These are phyloP conservation scores for Vigna reflexopilosa DNA, from an alignment of 306 rosid genomes.

Conservation along the genomic window DNA sequence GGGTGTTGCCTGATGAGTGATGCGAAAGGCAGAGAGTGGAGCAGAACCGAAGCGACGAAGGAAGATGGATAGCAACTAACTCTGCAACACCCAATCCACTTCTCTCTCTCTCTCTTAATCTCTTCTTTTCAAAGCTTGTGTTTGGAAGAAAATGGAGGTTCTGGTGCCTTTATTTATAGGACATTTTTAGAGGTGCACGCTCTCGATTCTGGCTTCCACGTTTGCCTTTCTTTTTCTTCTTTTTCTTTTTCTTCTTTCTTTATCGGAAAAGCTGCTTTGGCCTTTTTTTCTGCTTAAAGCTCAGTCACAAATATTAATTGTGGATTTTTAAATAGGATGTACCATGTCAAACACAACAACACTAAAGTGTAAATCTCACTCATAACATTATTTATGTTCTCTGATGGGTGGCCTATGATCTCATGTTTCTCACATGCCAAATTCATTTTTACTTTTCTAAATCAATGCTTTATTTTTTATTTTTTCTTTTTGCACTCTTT, in stretches of 20 bases:
- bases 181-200: neutral
- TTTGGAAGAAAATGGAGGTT: neutral
- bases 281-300: neutral
- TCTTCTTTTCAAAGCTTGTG: neutral
- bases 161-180: neutral
- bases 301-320: neutral
- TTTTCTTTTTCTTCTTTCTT: neutral
- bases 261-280: neutral
- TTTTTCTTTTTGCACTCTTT: too few species aligned
- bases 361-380: neutral
- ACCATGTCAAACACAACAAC: neutral
- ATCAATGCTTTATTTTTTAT: too few species aligned
- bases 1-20: neutral
- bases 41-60: neutral
- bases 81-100: constrained; percentile 1
- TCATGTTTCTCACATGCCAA: neutral
- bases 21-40: neutral
- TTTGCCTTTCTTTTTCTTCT: neutral
- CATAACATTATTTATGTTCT: too few species aligned
- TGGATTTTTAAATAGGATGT: too few species aligned
- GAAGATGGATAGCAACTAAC: neutral
- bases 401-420: too few species aligned
- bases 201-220: neutral
- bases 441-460: too few species aligned
- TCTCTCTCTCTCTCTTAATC: constrained; percentile 4